A percentile compares a stretch with the other conserved stretches of the same genome.
Conservation (phyloP, 2,329 filamentous ascomycete genomes). For the Biscogniauxia marginata region DNA sequence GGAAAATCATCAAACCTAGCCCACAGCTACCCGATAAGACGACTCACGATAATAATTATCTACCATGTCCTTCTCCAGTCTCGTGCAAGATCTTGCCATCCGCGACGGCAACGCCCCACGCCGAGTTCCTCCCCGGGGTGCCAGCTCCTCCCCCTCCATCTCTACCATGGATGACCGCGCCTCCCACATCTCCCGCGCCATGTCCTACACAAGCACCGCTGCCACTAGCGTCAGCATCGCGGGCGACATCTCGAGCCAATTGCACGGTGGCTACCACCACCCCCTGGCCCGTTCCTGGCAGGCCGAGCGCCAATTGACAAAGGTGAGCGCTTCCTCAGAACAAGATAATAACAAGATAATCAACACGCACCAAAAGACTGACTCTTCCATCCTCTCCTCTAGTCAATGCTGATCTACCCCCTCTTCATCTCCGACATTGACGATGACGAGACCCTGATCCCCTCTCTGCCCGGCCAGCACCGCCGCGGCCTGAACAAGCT, state of each 20-base stretch:
- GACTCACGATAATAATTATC: background rate
- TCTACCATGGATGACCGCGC: slow-evolving; percentile 60
- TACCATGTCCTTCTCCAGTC: slow-evolving; percentile 65
- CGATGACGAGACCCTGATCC: slow-evolving; percentile 86
- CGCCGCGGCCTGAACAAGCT: slow-evolving; percentile 86
- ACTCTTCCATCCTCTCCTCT: slow-evolving; percentile 1
- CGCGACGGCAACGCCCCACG: slow-evolving; percentile 51
- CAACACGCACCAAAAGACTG: slow-evolving; percentile 4
- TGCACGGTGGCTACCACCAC: slow-evolving; percentile 81
- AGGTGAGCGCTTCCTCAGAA: slow-evolving; percentile 50
- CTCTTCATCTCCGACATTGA: slow-evolving; percentile 94
- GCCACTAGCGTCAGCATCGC: slow-evolving; percentile 69
- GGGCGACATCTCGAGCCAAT: slow-evolving; percentile 77
- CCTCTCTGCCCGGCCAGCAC: slow-evolving; percentile 86
- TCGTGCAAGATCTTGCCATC: slow-evolving; percentile 63
- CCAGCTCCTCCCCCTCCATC: slow-evolving; percentile 39
- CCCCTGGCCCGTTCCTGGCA: slow-evolving; percentile 80
- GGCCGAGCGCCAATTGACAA: slow-evolving; percentile 79
- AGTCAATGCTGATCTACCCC: slow-evolving; percentile 99
- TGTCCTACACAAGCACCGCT: slow-evolving; percentile 65
- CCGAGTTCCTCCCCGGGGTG: slow-evolving; percentile 41
- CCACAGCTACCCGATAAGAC: background rate
- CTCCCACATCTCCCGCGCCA: slow-evolving; percentile 61
- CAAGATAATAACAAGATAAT: background rate
- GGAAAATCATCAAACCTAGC: too few species aligned